Evolutionary conservation across 495 filamentous ascomycete species (phyloP), one percentile per base, ranked within the genome.

Genomic region (Podospora anserina): DNA sequence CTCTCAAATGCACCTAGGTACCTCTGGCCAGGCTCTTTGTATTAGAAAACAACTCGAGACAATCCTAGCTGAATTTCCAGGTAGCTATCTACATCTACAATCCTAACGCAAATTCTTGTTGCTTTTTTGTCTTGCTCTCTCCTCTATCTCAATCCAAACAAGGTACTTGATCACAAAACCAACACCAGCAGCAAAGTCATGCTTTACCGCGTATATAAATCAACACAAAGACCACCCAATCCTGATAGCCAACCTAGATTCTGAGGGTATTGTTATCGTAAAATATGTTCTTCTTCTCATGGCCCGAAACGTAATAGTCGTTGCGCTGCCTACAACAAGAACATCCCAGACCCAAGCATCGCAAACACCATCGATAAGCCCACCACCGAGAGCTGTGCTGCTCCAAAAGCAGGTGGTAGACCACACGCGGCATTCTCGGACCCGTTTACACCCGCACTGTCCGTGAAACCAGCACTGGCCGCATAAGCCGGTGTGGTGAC

Each of bases 311-410:
- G 2, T 49, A 49, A 49, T 11, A 49, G 15, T 32, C 30, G 7
- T 7, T 32, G 30, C 1, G 30, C 4, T 32, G 30, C 30, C 30
- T 4, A 63, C 18, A 30, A 11, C 57, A 28, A 79, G 57, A 77
- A 78, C 30, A 84, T 72, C 18, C 82, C 82, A 20, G 81, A 80
- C 11, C 81, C 81, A 20, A 84, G 19, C 68, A 78, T 72, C 23
- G n/a, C 32, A 9, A 83, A 54, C 49, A 72, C 60, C 70, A 82
- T 77, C 30, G 74, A 78, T 3, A 77, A 54, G 1, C 71, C 79
- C 66, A 81, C 73, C 4, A 84, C 69, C 18, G 68, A 65, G 39
- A 83, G 64, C 39, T 76, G 71, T 3, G 74, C 70, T 62, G 69
- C 72, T 16, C 77, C 78, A 28, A 84, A 72, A 13, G 78, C 72